Conservation (phyloP, 1,139 yeast genomes). For the Debaryomyces robertsiae region DNA sequence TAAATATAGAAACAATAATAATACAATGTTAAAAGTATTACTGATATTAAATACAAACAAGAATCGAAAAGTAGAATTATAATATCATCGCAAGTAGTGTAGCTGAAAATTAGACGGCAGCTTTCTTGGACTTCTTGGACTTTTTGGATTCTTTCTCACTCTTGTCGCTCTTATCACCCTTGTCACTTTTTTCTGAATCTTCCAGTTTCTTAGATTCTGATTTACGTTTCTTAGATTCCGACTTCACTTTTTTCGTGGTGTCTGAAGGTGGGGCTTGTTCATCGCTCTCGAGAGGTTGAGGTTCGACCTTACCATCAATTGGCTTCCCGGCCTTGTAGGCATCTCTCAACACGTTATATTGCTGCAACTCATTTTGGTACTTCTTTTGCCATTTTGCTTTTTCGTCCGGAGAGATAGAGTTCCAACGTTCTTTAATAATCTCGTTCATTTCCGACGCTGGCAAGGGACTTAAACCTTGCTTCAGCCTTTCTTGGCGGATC, state of each 20-base stretch:
- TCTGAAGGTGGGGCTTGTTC: constrained; percentile 14
- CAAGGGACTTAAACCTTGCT: constrained; percentile 60
- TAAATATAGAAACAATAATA: constrained; percentile 10
- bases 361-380: constrained; percentile 64
- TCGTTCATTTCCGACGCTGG: constrained; percentile 77
- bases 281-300: constrained; percentile 12
- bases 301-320: constrained; percentile 4
- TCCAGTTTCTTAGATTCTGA: constrained; percentile 16
- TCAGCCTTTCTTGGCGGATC: constrained; percentile 65
- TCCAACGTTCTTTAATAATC: constrained; percentile 80
- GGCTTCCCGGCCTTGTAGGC: constrained; percentile 49
- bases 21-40: constrained; percentile 12
- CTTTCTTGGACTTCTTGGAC: constrained; percentile 26
- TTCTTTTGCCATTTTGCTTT: constrained; percentile 76
- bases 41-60: constrained; percentile 10
- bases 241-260: constrained; percentile 14
- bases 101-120: background rate
- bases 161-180: constrained; percentile 21
- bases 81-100: no score
- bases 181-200: constrained; percentile 10
- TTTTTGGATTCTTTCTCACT: constrained; percentile 23
- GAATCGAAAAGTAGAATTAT: constrained; percentile 4
- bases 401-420: constrained; percentile 62
- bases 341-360: constrained; percentile 65
- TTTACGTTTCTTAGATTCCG: constrained; percentile 16